Percentiles rank a stretch among this genome's conserved stretches.
Evolutionary conservation across 495 filamentous ascomycete genomes (phyloP).

Genomic region (Platismatia glauca): DNA sequence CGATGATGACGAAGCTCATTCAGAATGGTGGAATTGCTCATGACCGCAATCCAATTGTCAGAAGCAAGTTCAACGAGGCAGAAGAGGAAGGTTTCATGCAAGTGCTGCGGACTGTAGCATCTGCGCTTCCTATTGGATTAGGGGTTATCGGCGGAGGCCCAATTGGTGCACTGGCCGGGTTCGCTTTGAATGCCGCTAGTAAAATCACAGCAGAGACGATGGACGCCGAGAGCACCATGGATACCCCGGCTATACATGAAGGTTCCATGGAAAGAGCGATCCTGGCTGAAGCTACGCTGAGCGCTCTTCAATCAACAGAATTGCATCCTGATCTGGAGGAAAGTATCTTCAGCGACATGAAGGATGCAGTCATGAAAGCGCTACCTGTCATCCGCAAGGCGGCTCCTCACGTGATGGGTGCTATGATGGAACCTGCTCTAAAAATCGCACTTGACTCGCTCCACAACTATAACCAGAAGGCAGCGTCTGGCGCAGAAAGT

Average conservation of each 20-base stretch:
- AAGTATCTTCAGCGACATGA: constrained; percentile 24
- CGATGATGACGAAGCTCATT: constrained; percentile 11
- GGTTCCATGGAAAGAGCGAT: constrained; percentile 29
- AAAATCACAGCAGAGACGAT: constrained; percentile 13
- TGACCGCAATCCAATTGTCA: not conserved
- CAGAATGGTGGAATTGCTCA: constrained; percentile 1
- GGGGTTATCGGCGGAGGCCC: constrained; percentile 26
- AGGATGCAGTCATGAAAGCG: constrained; percentile 15
- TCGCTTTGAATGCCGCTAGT: constrained; percentile 23
- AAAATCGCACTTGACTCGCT: constrained; percentile 22
- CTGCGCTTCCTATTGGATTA: constrained; percentile 18
- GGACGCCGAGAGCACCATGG: constrained; percentile 14
- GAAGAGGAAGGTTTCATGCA: constrained; percentile 27
- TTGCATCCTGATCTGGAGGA: constrained; percentile 15
- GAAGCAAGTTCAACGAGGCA: not conserved
- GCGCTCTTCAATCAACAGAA: constrained; percentile 17
- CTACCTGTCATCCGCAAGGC: constrained; percentile 19
- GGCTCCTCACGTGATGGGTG: constrained; percentile 21
- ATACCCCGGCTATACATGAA: constrained; percentile 7
- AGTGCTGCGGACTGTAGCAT: constrained; percentile 21
- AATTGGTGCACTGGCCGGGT: constrained; percentile 24
- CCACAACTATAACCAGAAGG: constrained; percentile 19
- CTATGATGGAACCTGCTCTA: constrained; percentile 24
- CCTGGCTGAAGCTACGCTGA: constrained; percentile 29
- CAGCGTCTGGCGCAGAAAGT: constrained; percentile 15